Base-by-base conservation (phyloP, 2,329 filamentous ascomycete species). In the Sphaerulina populicola region DNA sequence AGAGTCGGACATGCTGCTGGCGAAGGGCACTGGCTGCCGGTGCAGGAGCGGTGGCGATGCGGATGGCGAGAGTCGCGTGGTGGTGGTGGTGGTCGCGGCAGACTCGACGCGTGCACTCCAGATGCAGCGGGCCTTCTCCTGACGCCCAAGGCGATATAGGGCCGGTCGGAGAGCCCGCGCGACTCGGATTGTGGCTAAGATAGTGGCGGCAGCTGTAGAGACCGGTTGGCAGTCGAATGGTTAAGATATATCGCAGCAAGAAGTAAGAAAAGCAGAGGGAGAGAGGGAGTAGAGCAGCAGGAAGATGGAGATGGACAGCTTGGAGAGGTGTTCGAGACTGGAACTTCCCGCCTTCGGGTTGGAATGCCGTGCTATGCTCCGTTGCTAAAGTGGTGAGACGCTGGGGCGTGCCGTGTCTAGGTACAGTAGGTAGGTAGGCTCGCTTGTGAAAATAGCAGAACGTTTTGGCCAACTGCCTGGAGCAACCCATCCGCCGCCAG, bases 1-100 rank as follows among this genome's bases (percentile, higher is more conserved):
- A 38, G 63, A 65, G 46, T 65, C 64, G 29, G 60, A 64, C 64
- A 67, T 67, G 12, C 55, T 64, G 54, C 15, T 47, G 30, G 39
- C 47, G 27, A 51, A 56, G 11, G 57, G 59, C 56, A 57, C 59
- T 52, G 55, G 53, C 42, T 43, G 45, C 51, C 48, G 44, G 12
- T 39, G 43, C 36, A 51, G 27, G 45, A 41, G 40, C 52, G 36
- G 39, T 27, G 14, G n/a, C 18, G 31, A 18, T 35, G 50, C 35
- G 41, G 23, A 43, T 27, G 41, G 35, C 18, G 44, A 43, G 4
- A 15, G 38, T 46, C 45, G 45, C 35, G 54, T 49, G 23, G 29
- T 10, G 37, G 35, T 41, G 47, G 30, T 49, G 40, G 44, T 35
- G 38, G 49, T 56, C 54, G 56, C 30, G 23, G 23, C 5, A 30